A percentile compares a stretch with the other conserved stretches of the same genome.
Evolutionary conservation across 2,329 filamentous ascomycete genomes (phyloP).

Genomic region (Lojkania enalia): DNA sequence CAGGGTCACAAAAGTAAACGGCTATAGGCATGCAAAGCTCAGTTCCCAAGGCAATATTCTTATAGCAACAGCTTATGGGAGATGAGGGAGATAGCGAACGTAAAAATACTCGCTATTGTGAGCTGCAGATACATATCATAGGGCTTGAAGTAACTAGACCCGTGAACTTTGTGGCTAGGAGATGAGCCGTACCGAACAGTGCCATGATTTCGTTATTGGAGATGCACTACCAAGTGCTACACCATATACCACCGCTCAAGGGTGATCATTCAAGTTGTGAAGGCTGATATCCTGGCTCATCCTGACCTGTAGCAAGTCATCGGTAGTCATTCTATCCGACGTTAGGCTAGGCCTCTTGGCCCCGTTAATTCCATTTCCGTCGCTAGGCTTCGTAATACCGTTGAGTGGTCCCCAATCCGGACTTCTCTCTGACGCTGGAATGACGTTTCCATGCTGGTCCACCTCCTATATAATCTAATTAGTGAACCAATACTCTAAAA

Average conservation of each 20-base stretch:
- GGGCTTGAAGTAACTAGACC: no score
- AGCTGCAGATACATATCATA: no score
- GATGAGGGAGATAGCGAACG: no score
- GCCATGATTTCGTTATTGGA: no score
- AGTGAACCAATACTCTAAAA: no score
- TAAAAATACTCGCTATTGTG: no score
- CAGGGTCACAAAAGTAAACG: no score
- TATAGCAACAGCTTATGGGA: no score
- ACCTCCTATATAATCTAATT: conserved; percentile 46
- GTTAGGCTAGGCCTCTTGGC: conserved; percentile 19
- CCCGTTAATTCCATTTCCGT: conserved; percentile 23
- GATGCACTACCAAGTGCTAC: not conserved
- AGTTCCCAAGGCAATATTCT: no score
- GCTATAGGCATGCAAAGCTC: no score
- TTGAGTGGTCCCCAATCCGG: conserved; percentile 32
- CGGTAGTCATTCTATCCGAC: conserved; percentile 27
- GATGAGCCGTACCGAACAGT: no score
- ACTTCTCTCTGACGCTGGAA: conserved; percentile 50
- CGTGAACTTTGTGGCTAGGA: no score
- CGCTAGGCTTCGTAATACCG: conserved; percentile 17
- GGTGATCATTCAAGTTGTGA: conserved; percentile 57
- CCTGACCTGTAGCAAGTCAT: conserved; percentile 40
- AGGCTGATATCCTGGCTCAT: conserved; percentile 63
- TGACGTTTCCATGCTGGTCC: conserved; percentile 59
- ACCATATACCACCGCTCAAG: conserved; percentile 12